phyloP scores from a whole-genome alignment of 495 filamentous ascomycete genomes.

The Neurospora sp. region DNA sequence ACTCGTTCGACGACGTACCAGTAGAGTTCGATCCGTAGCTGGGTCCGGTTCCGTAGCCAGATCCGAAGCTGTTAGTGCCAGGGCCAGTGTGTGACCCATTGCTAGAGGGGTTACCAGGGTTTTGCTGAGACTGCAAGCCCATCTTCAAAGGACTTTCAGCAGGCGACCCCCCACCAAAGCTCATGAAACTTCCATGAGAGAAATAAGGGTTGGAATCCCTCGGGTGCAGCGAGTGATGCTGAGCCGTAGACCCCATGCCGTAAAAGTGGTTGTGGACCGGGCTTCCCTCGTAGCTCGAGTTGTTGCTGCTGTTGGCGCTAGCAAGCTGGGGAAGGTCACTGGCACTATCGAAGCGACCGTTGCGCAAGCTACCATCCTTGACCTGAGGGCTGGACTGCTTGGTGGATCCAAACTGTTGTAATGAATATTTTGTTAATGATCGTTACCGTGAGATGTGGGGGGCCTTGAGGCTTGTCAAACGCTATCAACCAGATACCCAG shows the following conservation, averaged over 20 bases:
- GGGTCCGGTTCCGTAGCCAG: neutral
- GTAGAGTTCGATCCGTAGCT: conserved; percentile 11
- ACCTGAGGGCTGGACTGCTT: conserved; percentile 30
- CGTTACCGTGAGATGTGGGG: neutral
- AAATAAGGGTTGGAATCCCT: conserved; percentile 27
- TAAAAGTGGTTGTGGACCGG: conserved; percentile 23
- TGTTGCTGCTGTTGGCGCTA: conserved; percentile 19
- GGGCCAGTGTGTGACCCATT: neutral
- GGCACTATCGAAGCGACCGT: conserved; percentile 23
- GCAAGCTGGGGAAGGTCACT: conserved; percentile 15
- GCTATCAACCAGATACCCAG: neutral
- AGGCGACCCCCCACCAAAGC: conserved; percentile 14
- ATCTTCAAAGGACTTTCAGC: conserved; percentile 19
- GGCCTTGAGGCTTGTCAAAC: conserved; percentile 9
- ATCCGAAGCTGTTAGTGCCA: neutral
- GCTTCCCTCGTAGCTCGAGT: conserved; percentile 28
- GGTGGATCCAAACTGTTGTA: conserved; percentile 33
- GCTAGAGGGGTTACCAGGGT: conserved; percentile 6
- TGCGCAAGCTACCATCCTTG: conserved; percentile 22
- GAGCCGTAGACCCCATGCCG: conserved; percentile 22
- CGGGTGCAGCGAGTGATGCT: conserved; percentile 27
- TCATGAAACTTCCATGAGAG: conserved; percentile 4
- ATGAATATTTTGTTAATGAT: conserved; percentile 8
- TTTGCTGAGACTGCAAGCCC: conserved; percentile 7
- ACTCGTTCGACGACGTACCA: conserved; percentile 30